Evolutionary conservation across 192 early-diverging fungal genomes (phyloP), one percentile per base, ranked within the genome.

Genomic region (Rhizophlyctis rosea): DNA sequence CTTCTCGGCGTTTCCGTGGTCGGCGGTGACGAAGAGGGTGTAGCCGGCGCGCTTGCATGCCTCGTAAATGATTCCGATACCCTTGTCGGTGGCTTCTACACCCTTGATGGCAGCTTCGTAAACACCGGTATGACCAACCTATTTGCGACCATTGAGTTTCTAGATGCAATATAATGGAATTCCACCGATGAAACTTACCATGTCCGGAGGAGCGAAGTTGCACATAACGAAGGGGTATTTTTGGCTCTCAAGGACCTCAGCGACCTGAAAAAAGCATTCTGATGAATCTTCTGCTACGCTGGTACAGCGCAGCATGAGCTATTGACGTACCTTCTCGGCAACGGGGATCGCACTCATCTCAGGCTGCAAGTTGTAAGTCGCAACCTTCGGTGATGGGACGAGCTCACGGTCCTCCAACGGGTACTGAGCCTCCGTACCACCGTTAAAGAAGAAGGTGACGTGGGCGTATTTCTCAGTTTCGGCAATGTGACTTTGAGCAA

Each of bases 391-490:
- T 27, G 89, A 92, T 31, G 89, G 66, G 62, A 99, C 85, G 76
- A 99, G 69, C 57, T 87, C 89, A 47, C 98, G 91, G 59, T 93
- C 84, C 80, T 99, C 98, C 47, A 75, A 71, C 39, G 73, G 50
- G 76, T 93, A 98, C 73, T 95, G 92, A 30, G 89, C 86, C 75
- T 98, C 96, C 23, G 87, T 82, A 29, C 98, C 98, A 62, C 98
- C 98, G 78, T 98, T 98, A 81, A 98, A 99, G 87, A 99, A 99
- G 86, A 99, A 99, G 50, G 98, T 99, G 30, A 99, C 98, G 72
- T 99, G 98, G 28, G 98, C 96, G 78, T 96, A 99, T 81, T 99
- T 99, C 70, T 99, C 98, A 2, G 98, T 99, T 80, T 99, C 98
- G 49, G 98, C 97, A 64, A 98, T 84, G 77, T 98, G 98, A 75